These are phyloP conservation scores for Neoscytalidium dimidiatum DNA, from an alignment of 2,329 filamentous ascomycete genomes.

Conservation along the genomic window DNA sequence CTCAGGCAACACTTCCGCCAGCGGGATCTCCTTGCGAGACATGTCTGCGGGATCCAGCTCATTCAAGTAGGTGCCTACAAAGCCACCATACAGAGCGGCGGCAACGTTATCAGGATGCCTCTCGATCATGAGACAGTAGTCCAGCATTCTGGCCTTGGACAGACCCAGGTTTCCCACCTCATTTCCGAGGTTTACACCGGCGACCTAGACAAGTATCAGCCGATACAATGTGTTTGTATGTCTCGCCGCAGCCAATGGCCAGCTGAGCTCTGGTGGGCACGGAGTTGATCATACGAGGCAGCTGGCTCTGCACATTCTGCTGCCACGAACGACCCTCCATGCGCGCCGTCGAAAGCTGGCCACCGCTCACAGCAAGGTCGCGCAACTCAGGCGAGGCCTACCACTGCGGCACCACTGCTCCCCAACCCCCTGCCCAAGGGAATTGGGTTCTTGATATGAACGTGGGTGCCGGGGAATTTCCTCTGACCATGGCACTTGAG, in stretches of 20 bases:
- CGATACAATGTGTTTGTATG: background rate
- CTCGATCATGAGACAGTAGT: slow-evolving; percentile 95
- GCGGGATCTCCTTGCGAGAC: slow-evolving; percentile 87
- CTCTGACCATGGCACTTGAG: slow-evolving; percentile 87
- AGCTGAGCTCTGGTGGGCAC: background rate
- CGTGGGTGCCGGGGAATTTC: slow-evolving; percentile 83
- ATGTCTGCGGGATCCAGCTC: slow-evolving; percentile 87
- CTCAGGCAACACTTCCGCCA: slow-evolving; percentile 88
- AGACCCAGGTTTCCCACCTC: slow-evolving; percentile 80
- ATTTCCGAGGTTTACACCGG: slow-evolving; percentile 89
- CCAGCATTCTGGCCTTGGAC: slow-evolving; percentile 79
- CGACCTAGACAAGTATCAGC: slow-evolving; percentile 49
- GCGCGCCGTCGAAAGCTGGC: background rate
- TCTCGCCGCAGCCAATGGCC: slow-evolving; percentile 5
- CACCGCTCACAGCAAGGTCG: slow-evolving; percentile 4
- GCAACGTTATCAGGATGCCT: slow-evolving; percentile 64
- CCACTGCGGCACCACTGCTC: slow-evolving; percentile 93
- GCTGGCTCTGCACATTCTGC: background rate
- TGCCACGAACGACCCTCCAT: background rate
- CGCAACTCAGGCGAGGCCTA: slow-evolving; percentile 8
- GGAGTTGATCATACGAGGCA: slow-evolving; percentile 1
- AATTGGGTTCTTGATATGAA: slow-evolving; percentile 95
- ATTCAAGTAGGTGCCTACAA: slow-evolving; percentile 95
- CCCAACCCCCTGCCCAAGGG: slow-evolving; percentile 89
- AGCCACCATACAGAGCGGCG: slow-evolving; percentile 91